A percentile compares a stretch with the other conserved stretches of the same genome.
These are phyloP conservation scores for Trichosporon inkin DNA, from an alignment of 1,284 basidiomycete genomes.

Conservation along the genomic window DNA sequence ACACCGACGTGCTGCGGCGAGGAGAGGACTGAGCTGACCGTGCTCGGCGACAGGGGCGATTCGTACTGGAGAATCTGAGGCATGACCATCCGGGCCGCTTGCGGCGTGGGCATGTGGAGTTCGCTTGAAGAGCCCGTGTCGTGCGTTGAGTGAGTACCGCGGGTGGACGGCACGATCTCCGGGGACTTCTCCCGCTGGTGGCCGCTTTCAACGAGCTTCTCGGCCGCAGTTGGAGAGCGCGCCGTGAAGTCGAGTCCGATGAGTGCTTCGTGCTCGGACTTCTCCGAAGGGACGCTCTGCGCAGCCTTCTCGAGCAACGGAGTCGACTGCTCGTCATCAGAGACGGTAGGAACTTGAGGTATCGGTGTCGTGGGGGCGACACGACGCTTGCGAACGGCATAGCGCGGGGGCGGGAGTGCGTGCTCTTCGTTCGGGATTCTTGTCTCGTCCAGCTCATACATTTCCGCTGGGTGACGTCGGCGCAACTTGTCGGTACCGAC, in stretches of 20 bases:
- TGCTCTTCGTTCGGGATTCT: slow-evolving; percentile 11
- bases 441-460: slow-evolving; percentile 21
- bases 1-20: slow-evolving; percentile 6
- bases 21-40: slow-evolving; percentile 5
- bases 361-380: background rate
- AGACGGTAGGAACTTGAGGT: background rate
- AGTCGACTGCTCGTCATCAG: background rate
- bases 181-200: background rate
- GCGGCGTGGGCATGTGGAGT: background rate
- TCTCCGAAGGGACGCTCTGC: background rate
- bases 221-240: background rate
- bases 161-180: background rate
- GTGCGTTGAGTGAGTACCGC: background rate
- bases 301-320: background rate
- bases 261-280: background rate
- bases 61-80: background rate
- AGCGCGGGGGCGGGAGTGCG: background rate
- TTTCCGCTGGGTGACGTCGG: slow-evolving; percentile 14
- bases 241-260: background rate
- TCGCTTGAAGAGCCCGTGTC: background rate
- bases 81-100: background rate
- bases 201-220: background rate
- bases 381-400: background rate
- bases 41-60: background rate
- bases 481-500: background rate